Conservation (phyloP, 352 stramenopile species). For the Pythium rishiriense region DNA sequence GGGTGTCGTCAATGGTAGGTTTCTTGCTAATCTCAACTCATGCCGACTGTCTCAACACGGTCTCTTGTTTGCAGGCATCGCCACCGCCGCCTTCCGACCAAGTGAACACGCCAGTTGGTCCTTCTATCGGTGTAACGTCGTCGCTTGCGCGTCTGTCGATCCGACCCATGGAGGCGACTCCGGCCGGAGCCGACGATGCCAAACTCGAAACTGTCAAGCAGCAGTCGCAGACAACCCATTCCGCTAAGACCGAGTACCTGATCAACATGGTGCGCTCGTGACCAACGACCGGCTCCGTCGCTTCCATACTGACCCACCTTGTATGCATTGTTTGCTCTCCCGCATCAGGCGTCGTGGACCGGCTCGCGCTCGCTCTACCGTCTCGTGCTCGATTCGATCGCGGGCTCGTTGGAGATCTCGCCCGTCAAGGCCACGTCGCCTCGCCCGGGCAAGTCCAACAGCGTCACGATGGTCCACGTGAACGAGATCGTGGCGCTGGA, state of each 20-base stretch:
- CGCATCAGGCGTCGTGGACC: slow-evolving; percentile 42
- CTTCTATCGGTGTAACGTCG: not conserved
- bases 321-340: not conserved
- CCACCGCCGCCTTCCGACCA: not conserved
- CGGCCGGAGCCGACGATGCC: not conserved
- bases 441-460: slow-evolving; percentile 26
- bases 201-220: slow-evolving; percentile 21
- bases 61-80: not conserved
- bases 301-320: not conserved
- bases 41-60: not conserved
- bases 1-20: slow-evolving; percentile 6
- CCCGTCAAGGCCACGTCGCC: slow-evolving; percentile 36
- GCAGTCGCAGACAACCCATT: slow-evolving; percentile 1
- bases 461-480: slow-evolving; percentile 27
- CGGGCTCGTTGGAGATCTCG: slow-evolving; percentile 29
- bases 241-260: slow-evolving; percentile 31
- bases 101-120: not conserved
- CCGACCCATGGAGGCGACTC: slow-evolving; percentile 15
- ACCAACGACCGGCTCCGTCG: not conserved
- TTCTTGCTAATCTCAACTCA: not conserved
- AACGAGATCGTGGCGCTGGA: slow-evolving; percentile 45
- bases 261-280: slow-evolving; percentile 46
- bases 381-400: slow-evolving; percentile 34
- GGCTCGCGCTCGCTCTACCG: slow-evolving; percentile 40
- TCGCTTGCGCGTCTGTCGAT: slow-evolving; percentile 22